Evolutionary conservation across 1,139 yeast genomes (phyloP).

Genomic region (Schwanniomyces etchellsii): DNA sequence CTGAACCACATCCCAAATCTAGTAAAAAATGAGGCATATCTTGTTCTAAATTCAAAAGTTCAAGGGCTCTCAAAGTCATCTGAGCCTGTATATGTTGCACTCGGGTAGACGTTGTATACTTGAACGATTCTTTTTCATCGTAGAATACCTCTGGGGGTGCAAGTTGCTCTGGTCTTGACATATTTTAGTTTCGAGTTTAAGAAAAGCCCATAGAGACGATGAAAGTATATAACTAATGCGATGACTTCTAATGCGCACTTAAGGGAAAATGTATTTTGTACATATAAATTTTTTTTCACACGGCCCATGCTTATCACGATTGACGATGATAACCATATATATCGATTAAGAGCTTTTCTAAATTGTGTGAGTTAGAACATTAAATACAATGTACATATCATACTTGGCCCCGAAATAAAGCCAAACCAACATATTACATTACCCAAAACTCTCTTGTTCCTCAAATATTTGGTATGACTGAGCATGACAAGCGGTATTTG

Average conservation of each 20-base stretch:
- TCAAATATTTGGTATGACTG: slow-evolving; percentile 47
- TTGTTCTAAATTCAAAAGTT: slow-evolving; percentile 64
- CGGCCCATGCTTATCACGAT: not conserved
- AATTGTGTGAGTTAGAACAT: slow-evolving; percentile 43
- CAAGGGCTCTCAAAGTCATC: slow-evolving; percentile 93
- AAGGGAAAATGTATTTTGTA: no score
- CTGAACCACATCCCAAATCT: slow-evolving; percentile 97
- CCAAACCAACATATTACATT: slow-evolving; percentile 90
- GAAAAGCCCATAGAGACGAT: no score
- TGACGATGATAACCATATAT: not conserved
- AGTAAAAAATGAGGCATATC: slow-evolving; percentile 66
- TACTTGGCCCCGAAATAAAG: slow-evolving; percentile 82
- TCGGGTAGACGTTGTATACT: slow-evolving; percentile 89
- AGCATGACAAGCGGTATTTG: slow-evolving; percentile 64
- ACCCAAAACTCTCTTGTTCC: slow-evolving; percentile 57
- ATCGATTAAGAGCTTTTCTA: not conserved
- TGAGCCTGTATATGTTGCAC: slow-evolving; percentile 97
- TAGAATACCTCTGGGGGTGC: slow-evolving; percentile 98
- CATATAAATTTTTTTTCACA: not conserved
- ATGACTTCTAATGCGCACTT: no score
- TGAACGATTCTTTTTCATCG: slow-evolving; percentile 81
- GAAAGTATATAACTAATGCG: no score
- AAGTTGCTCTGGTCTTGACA: slow-evolving; percentile 96
- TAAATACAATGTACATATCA: slow-evolving; percentile 79
- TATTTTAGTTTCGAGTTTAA: slow-evolving; percentile 20